Evolutionary conservation across 192 early-diverging fungal genomes (phyloP).

Genomic region (Rhizophagus prolifer): DNA sequence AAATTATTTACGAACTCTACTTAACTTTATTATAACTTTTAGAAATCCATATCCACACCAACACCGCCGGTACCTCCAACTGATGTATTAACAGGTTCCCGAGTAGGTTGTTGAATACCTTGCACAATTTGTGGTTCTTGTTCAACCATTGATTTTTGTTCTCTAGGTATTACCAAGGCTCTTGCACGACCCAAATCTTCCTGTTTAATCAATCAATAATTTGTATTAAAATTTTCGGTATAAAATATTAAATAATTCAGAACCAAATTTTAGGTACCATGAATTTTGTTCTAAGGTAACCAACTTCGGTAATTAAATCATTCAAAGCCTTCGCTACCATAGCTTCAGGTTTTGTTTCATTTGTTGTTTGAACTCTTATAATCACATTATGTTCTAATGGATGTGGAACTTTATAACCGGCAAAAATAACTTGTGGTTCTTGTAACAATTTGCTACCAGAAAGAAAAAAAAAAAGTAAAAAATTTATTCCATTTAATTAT

Average conservation of each 20-base stretch:
- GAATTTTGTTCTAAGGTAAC: slow-evolving; percentile 80
- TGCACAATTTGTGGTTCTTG: not conserved
- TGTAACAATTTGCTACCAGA: slow-evolving; percentile 75
- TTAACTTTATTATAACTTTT: not conserved
- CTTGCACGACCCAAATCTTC: slow-evolving; percentile 26
- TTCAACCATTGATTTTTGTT: slow-evolving; percentile 15
- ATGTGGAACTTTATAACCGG: slow-evolving; percentile 96
- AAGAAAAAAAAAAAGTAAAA: slow-evolving; percentile 1
- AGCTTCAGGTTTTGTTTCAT: slow-evolving; percentile 79
- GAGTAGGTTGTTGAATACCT: not conserved
- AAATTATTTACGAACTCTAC: too few relatives aligned
- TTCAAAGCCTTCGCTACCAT: slow-evolving; percentile 78
- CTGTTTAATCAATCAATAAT: not conserved
- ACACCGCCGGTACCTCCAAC: not conserved
- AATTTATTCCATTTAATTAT: not conserved
- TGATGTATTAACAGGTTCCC: not conserved
- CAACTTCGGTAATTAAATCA: slow-evolving; percentile 74
- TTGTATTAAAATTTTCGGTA: not conserved
- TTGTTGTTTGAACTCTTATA: slow-evolving; percentile 90
- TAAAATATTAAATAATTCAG: not conserved
- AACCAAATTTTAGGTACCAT: slow-evolving; percentile 44
- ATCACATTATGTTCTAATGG: slow-evolving; percentile 91
- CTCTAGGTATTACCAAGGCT: slow-evolving; percentile 11
- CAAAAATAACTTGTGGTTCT: slow-evolving; percentile 91
- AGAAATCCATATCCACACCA: slow-evolving; percentile 23